phyloP scores from a whole-genome alignment of 2,329 filamentous ascomycete genomes.

The Botrytis aclada region DNA sequence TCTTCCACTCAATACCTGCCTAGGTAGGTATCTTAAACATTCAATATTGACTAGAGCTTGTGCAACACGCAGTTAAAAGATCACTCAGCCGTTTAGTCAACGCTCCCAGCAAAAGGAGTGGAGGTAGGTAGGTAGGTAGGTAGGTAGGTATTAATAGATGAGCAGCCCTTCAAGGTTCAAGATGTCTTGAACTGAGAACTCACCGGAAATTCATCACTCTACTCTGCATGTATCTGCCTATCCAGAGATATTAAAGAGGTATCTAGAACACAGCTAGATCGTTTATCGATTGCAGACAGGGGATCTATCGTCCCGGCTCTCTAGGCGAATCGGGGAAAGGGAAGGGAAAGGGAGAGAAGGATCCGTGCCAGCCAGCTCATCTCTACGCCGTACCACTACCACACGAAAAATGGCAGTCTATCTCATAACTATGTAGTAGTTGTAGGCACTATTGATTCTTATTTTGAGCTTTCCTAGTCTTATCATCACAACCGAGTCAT shows the following conservation, averaged over 20 bases:
- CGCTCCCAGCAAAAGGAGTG: neutral
- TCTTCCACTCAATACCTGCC: neutral
- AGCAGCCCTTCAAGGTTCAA: neutral
- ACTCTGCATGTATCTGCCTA: too few relatives aligned
- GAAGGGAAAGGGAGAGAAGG: neutral
- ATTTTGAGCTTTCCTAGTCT: neutral
- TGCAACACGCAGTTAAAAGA: neutral
- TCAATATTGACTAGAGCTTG: neutral
- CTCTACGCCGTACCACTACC: neutral
- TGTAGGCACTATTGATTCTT: neutral
- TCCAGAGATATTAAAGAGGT: neutral
- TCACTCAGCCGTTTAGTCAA: constrained; percentile 4
- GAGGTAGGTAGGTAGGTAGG: neutral
- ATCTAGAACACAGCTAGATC: neutral
- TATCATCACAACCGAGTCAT: neutral
- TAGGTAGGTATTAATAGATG: neutral
- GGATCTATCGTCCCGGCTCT: neutral
- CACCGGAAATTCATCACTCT: neutral
- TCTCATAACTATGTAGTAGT: neutral
- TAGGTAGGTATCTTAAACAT: neutral
- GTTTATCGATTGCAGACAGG: neutral
- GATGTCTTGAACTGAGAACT: neutral
- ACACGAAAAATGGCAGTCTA: neutral
- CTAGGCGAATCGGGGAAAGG: neutral
- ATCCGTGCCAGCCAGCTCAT: constrained; percentile 7